Conservation (phyloP, 495 filamentous ascomycete genomes). For the Amphirosellinia nigrospora region DNA sequence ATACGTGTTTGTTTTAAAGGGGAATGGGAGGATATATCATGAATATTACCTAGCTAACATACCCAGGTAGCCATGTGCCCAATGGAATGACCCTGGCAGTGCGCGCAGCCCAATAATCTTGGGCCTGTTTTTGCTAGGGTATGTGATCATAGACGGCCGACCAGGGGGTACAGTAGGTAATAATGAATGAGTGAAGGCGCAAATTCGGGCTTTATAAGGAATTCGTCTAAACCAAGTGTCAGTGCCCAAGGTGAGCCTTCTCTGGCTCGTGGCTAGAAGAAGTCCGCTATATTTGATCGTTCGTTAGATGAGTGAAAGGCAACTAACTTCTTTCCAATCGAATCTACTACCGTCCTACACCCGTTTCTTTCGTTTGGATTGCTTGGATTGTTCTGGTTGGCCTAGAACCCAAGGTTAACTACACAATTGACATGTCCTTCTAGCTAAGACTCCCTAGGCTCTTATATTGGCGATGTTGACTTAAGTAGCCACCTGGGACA, state of each 20-base stretch:
- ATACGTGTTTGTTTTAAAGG: too few species aligned
- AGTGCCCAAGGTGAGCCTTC: constrained; percentile 2
- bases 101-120: background rate
- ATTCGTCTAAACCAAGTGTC: background rate
- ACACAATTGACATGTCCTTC: constrained; percentile 47
- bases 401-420: constrained; percentile 35
- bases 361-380: constrained; percentile 33
- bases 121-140: background rate
- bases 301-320: background rate
- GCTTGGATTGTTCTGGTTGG: constrained; percentile 39
- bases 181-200: background rate
- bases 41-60: too few species aligned
- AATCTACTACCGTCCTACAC: too few species aligned
- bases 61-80: too few species aligned
- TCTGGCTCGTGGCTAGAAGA: background rate
- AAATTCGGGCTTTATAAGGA: background rate
- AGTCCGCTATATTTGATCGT: background rate
- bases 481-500: constrained; percentile 40
- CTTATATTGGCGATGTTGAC: constrained; percentile 49
- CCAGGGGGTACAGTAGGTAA: background rate
- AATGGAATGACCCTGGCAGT: background rate
- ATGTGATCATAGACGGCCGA: background rate
- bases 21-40: too few species aligned
- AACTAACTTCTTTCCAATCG: background rate
- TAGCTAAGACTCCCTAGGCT: constrained; percentile 51